These are phyloP conservation scores for Sodiomyces alkalinus DNA, from an alignment of 2,329 filamentous ascomycete genomes.

Conservation along the genomic window DNA sequence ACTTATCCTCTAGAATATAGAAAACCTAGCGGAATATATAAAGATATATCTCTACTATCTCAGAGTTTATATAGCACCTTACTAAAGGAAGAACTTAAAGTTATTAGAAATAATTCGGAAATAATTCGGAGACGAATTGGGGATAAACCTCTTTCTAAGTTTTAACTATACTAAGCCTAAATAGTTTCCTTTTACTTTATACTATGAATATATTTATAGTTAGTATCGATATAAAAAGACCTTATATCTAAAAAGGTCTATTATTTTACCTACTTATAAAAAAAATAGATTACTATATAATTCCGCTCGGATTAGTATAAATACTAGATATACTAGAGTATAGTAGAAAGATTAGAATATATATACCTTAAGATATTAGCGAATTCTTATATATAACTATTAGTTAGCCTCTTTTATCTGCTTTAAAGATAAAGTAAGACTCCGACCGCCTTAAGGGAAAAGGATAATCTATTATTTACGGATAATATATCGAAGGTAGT, in stretches of 20 bases:
- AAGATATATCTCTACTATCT: no score
- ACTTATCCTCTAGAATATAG: no score
- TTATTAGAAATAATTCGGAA: background rate
- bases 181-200: background rate
- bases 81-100: background rate
- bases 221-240: background rate
- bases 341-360: conserved; percentile 6
- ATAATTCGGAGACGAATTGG: no score
- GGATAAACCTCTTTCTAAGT: background rate
- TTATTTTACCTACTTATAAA: background rate
- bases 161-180: background rate
- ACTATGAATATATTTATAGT: no score
- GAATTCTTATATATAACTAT: background rate
- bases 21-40: no score
- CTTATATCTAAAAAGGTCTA: background rate
- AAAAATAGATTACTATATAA: conserved; percentile 1
- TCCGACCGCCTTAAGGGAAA: background rate
- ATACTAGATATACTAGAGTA: background rate
- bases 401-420: conserved; percentile 5
- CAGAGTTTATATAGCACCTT: conserved; percentile 1
- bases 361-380: conserved; percentile 5
- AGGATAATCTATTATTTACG: background rate
- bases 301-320: background rate
- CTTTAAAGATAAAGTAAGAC: no score
- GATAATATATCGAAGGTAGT: conserved; percentile 4